These are phyloP conservation scores for Myxozyma mucilagina DNA, from an alignment of 805 yeast genomes.

Conservation along the genomic window DNA sequence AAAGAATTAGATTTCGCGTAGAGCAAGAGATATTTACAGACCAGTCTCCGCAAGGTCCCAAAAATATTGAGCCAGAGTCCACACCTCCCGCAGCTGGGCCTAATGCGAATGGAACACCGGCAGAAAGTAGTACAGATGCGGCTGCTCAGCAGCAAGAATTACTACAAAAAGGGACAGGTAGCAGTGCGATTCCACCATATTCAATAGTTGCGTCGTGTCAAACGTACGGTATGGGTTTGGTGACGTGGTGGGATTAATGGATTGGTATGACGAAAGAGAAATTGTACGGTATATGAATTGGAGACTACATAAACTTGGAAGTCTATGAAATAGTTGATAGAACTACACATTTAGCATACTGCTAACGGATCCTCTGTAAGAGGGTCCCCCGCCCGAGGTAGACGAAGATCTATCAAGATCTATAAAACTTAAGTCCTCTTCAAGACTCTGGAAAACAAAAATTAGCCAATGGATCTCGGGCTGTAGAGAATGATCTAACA, in stretches of 20 bases:
- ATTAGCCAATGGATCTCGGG: neutral
- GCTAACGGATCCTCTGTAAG: neutral
- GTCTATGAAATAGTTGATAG: neutral
- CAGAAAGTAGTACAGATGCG: slow-evolving; percentile 6
- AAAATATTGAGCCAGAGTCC: slow-evolving; percentile 39
- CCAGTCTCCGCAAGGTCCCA: slow-evolving; percentile 74
- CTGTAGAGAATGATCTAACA: neutral
- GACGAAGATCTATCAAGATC: neutral
- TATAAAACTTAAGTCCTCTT: slow-evolving; percentile 9
- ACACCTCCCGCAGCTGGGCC: slow-evolving; percentile 13
- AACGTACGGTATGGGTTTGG: slow-evolving; percentile 94
- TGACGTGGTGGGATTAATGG: slow-evolving; percentile 88
- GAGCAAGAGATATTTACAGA: slow-evolving; percentile 86
- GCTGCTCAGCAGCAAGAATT: slow-evolving; percentile 14
- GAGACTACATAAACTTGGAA: neutral
- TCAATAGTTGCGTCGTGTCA: slow-evolving; percentile 87
- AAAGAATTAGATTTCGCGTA: slow-evolving; percentile 84
- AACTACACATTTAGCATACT: slow-evolving; percentile 1
- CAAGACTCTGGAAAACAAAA: slow-evolving; percentile 2
- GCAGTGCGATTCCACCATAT: slow-evolving; percentile 68
- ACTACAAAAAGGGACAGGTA: slow-evolving; percentile 9
- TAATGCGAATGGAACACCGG: slow-evolving; percentile 33
- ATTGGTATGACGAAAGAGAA: neutral
- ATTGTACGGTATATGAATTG: neutral
- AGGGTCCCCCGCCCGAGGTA: neutral